Evolutionary conservation across 371 early-diverging fungal genomes (phyloP).

Genomic region (Encephalitozoon intestinalis): DNA sequence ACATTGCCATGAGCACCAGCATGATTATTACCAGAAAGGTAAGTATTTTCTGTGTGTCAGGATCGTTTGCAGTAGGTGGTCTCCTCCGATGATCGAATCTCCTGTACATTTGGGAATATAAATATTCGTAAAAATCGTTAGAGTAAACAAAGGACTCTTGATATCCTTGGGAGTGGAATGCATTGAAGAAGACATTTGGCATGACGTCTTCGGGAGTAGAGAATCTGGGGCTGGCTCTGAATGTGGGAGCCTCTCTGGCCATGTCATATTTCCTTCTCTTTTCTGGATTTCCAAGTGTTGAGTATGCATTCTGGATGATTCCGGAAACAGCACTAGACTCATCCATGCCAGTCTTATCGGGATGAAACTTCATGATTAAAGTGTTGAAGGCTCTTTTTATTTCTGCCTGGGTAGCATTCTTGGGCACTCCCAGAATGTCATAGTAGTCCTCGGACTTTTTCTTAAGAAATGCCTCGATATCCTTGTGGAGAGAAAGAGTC

Average conservation of each 20-base stretch:
- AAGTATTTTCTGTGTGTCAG: background rate
- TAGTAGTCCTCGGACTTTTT: conserved; percentile 45
- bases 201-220: background rate
- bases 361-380: conserved; percentile 79
- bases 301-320: conserved; percentile 80
- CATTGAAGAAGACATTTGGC: background rate
- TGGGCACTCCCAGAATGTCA: conserved; percentile 70
- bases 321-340: conserved; percentile 85
- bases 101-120: conserved; percentile 3
- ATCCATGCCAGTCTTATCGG: conserved; percentile 82
- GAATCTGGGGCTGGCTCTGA: background rate
- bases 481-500: conserved; percentile 17
- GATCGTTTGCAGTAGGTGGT: background rate
- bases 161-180: background rate
- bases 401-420: conserved; percentile 70
- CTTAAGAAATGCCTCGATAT: conserved; percentile 32
- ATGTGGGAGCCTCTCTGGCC: conserved; percentile 3
- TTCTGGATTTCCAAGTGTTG: conserved; percentile 76
- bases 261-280: conserved; percentile 77
- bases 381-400: conserved; percentile 90
- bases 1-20: background rate
- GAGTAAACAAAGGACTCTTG: background rate
- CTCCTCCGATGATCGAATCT: background rate
- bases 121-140: background rate
- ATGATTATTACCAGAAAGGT: background rate